Evolutionary conservation across 306 rosid species (phyloP).

Genomic region (Castanospermum australe): DNA sequence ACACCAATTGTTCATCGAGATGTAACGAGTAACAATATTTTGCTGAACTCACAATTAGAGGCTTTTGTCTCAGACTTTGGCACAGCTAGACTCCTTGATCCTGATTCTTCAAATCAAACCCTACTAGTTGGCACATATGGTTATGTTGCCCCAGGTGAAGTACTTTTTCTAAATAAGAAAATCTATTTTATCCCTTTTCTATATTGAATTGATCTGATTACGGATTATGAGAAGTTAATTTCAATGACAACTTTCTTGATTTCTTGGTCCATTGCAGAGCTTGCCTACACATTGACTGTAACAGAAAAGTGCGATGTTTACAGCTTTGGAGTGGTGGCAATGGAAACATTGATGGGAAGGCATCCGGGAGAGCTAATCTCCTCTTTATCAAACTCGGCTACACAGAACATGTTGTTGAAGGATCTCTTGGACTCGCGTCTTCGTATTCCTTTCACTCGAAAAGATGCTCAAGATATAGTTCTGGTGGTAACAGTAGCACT

Average conservation of each 20-base stretch:
- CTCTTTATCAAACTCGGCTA: not conserved
- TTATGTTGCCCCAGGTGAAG: not conserved
- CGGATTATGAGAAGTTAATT: not conserved
- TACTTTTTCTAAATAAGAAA: not conserved
- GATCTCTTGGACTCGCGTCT: constrained; percentile 12
- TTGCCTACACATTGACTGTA: not conserved
- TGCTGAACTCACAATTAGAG: not conserved
- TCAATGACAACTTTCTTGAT: not conserved
- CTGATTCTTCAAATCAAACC: not conserved
- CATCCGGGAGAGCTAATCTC: not conserved
- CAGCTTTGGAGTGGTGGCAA: not conserved
- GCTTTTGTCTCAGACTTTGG: constrained; percentile 16
- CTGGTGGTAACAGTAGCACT: not conserved
- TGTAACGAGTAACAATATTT: constrained; percentile 7
- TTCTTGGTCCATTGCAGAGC: not conserved
- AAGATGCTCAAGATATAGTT: not conserved
- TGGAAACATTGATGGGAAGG: constrained; percentile 5
- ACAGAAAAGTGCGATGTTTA: constrained; percentile 11
- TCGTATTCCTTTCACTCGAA: not conserved
- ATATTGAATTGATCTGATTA: not conserved
- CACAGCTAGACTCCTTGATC: not conserved
- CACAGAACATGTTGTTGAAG: not conserved
- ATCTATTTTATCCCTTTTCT: not conserved
- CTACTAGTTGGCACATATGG: not conserved
- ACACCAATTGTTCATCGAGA: constrained; percentile 9